Percentiles rank a stretch among this genome's conserved stretches.
Conservation (phyloP, 352 stramenopile species). For the Blastocystis sp. region DNA sequence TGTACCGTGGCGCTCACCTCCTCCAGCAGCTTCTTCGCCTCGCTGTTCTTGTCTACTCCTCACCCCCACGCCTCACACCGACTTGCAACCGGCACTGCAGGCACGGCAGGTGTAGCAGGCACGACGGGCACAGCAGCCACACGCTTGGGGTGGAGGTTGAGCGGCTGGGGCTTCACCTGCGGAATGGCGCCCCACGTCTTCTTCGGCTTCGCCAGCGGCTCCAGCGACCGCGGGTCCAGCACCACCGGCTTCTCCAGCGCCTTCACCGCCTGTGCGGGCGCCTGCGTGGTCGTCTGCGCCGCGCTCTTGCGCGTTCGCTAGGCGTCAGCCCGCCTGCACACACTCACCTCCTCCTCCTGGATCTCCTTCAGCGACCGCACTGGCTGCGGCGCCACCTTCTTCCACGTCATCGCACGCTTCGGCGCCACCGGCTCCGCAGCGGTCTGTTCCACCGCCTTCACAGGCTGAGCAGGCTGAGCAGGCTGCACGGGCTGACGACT, state of each 20-base stretch:
- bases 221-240: background rate
- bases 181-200: conserved; percentile 22
- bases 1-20: background rate
- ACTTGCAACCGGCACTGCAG: background rate
- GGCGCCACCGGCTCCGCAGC: background rate
- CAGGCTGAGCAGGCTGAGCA: no score
- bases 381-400: background rate
- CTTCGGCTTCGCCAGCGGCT: background rate
- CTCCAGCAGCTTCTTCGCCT: conserved; percentile 10
- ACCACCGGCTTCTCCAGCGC: background rate
- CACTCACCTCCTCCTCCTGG: conserved; percentile 20
- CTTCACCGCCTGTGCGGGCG: background rate
- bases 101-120: background rate
- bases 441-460: no score
- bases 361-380: conserved; percentile 40
- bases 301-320: background rate
- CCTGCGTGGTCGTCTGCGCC: background rate
- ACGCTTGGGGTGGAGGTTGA: background rate
- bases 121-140: background rate
- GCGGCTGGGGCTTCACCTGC: conserved; percentile 10
- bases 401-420: background rate
- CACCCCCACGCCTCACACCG: background rate
- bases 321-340: background rate
- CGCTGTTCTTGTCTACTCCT: conserved; percentile 27
- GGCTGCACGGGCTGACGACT: no score